Evolutionary conservation across 73 alveolate genomes (phyloP).

Genomic region (Loxodes magnus): DNA sequence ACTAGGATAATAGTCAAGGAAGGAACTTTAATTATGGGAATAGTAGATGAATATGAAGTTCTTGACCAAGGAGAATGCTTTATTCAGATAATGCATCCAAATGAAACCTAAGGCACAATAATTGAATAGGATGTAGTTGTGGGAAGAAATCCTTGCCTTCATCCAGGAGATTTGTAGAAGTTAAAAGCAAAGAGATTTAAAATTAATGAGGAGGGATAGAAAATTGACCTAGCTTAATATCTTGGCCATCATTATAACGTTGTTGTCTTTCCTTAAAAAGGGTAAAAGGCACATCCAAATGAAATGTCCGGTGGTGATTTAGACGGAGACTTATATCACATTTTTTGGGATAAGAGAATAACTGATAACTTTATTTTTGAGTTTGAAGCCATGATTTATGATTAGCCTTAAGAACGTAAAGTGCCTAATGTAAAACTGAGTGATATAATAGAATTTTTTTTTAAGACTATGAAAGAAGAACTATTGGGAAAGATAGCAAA

Average conservation of each 20-base stretch:
- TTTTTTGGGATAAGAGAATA: slow-evolving; percentile 55
- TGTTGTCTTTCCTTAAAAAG: slow-evolving; percentile 74
- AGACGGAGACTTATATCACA: slow-evolving; percentile 63
- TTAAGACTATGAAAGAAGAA: slow-evolving; percentile 56
- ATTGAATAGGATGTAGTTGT: slow-evolving; percentile 82
- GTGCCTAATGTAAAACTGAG: slow-evolving; percentile 33
- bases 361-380: slow-evolving; percentile 16
- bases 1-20: slow-evolving; percentile 21
- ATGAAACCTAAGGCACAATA: slow-evolving; percentile 14
- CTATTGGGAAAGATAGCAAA: slow-evolving; percentile 68
- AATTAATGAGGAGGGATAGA: too few relatives aligned
- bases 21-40: slow-evolving; percentile 73
- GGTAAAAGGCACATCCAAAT: slow-evolving; percentile 69
- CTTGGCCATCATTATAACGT: slow-evolving; percentile 60
- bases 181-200: too few relatives aligned
- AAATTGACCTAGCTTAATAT: slow-evolving; percentile 44
- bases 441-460: slow-evolving; percentile 51
- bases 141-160: slow-evolving; percentile 87
- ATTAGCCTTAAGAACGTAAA: slow-evolving; percentile 16
- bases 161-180: slow-evolving; percentile 94
- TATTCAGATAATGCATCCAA: slow-evolving; percentile 31
- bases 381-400: slow-evolving; percentile 47
- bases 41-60: slow-evolving; percentile 71
- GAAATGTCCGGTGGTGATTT: slow-evolving; percentile 84
- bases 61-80: slow-evolving; percentile 77